These are phyloP conservation scores for Thymus quinquecostatus DNA, from an alignment of 257 asterid genomes.

Conservation along the genomic window DNA sequence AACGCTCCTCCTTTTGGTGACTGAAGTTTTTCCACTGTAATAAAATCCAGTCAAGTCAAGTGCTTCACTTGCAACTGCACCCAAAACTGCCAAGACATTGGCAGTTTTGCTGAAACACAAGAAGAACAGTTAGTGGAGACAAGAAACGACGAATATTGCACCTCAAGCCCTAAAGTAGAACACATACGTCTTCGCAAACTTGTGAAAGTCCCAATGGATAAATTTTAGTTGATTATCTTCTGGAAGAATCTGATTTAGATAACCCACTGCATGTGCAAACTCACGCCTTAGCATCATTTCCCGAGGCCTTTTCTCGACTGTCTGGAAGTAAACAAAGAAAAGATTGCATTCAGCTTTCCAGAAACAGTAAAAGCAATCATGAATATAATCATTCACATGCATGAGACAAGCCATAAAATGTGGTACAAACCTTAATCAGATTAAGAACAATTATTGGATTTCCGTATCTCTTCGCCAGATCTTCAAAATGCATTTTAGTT, in stretches of 20 bases:
- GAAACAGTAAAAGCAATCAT: constrained; percentile 25
- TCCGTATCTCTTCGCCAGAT: constrained; percentile 92
- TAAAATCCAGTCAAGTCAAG: constrained; percentile 94
- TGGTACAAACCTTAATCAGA: constrained; percentile 80
- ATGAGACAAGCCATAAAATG: constrained; percentile 26
- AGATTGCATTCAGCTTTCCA: constrained; percentile 20
- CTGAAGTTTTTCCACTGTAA: constrained; percentile 78
- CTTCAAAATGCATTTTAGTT: constrained; percentile 88
- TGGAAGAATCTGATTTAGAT: constrained; percentile 85
- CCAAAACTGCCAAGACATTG: constrained; percentile 96
- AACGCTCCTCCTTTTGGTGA: constrained; percentile 55
- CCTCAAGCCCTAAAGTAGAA: background rate
- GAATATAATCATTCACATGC: constrained; percentile 27
- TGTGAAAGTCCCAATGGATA: constrained; percentile 99
- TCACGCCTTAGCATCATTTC: constrained; percentile 99
- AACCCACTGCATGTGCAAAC: constrained; percentile 94
- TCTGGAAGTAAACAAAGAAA: constrained; percentile 51
- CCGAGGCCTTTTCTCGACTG: constrained; percentile 96
- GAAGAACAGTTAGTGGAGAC: constrained; percentile 33
- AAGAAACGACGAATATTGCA: constrained; percentile 27
- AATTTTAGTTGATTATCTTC: constrained; percentile 84
- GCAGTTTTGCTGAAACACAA: constrained; percentile 87
- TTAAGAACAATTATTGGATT: constrained; percentile 95
- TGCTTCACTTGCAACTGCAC: constrained; percentile 97
- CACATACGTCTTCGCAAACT: constrained; percentile 90